phyloP scores from a whole-genome alignment of 2,329 filamentous ascomycete species.

The Fusarium sp. region DNA sequence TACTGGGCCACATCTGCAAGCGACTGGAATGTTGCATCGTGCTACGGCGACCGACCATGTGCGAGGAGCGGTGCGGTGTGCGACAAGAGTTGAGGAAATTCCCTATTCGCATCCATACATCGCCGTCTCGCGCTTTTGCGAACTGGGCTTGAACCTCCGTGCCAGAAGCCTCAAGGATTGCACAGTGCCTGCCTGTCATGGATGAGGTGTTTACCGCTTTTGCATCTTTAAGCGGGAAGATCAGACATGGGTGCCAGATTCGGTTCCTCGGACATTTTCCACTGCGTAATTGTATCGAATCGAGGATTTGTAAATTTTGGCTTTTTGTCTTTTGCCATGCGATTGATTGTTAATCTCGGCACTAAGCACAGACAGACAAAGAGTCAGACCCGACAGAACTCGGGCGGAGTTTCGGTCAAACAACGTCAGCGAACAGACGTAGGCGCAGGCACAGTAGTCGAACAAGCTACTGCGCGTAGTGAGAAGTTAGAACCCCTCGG shows the following conservation, averaged over 20 bases:
- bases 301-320: not conserved
- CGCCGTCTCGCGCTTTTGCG: not conserved
- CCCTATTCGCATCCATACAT: not conserved
- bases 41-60: slow-evolving; percentile 17
- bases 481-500: slow-evolving; percentile 21
- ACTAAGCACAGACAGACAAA: not conserved
- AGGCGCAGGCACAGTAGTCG: slow-evolving; percentile 9
- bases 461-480: slow-evolving; percentile 3
- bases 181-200: slow-evolving; percentile 15
- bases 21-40: slow-evolving; percentile 41
- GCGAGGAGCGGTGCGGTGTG: not conserved
- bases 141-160: slow-evolving; percentile 1
- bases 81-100: not conserved
- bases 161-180: not conserved
- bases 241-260: slow-evolving; percentile 14
- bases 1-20: slow-evolving; percentile 19
- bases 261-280: not conserved
- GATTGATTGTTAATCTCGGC: not conserved
- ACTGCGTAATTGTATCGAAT: not conserved
- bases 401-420: slow-evolving; percentile 1
- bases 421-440: slow-evolving; percentile 2
- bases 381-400: not conserved
- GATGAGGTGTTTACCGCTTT: not conserved
- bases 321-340: not conserved
- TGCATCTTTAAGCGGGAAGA: not conserved